Evolutionary conservation across 23 red algal species (phyloP).

Genomic region (Gracilariopsis chorda): DNA sequence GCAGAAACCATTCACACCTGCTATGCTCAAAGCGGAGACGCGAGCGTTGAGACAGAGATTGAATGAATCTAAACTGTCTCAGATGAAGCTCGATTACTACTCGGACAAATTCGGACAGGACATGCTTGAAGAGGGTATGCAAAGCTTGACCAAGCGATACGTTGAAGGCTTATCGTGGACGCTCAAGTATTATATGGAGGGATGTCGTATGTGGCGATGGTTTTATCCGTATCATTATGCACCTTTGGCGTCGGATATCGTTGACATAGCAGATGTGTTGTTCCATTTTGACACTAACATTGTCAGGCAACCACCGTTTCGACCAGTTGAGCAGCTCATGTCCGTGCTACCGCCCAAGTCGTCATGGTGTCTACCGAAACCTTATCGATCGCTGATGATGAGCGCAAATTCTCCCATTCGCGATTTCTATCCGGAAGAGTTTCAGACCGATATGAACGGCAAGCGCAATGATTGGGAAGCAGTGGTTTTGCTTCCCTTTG

Average conservation of each 20-base stretch:
- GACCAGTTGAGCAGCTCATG: constrained; percentile 87
- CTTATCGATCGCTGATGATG: constrained; percentile 78
- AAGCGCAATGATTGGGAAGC: constrained; percentile 97
- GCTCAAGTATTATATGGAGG: constrained; percentile 87
- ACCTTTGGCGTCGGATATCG: constrained; percentile 85
- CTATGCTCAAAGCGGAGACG: constrained; percentile 2
- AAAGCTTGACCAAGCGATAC: constrained; percentile 45
- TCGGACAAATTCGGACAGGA: constrained; percentile 57
- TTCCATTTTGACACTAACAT: constrained; percentile 9
- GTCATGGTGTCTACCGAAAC: constrained; percentile 78
- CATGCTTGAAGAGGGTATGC: neutral
- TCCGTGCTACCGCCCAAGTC: constrained; percentile 78
- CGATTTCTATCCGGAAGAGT: constrained; percentile 82
- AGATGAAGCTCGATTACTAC: constrained; percentile 72
- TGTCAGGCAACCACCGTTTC: constrained; percentile 61
- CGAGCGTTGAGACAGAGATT: neutral
- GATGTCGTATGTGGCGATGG: constrained; percentile 89
- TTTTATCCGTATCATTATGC: constrained; percentile 99
- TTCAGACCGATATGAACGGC: constrained; percentile 88
- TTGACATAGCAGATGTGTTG: constrained; percentile 56
- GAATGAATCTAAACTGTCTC: neutral
- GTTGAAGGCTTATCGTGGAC: constrained; percentile 91
- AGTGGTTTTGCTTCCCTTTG: constrained; percentile 93
- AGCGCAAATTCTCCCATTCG: constrained; percentile 66
- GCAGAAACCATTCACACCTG: neutral